Evolutionary conservation across 2,329 filamentous ascomycete genomes (phyloP).

Genomic region (Coleophoma cylindrospora): DNA sequence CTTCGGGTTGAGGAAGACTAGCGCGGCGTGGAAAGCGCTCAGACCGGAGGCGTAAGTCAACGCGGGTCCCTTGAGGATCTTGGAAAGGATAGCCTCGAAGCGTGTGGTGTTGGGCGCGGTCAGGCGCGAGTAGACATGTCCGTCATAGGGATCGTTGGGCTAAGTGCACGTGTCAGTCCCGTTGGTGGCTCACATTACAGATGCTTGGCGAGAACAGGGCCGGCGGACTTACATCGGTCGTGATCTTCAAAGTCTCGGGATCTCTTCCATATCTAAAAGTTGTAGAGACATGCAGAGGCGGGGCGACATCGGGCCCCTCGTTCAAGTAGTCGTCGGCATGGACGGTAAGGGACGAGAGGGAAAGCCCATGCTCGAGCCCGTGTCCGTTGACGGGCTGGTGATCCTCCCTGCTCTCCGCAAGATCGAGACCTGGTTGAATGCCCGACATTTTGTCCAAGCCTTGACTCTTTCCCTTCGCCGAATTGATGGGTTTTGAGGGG

Average conservation of each 20-base stretch:
- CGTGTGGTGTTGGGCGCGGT: slow-evolving; percentile 76
- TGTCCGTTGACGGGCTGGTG: slow-evolving; percentile 3
- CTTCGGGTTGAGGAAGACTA: slow-evolving; percentile 79
- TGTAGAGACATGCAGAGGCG: slow-evolving; percentile 84
- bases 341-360: slow-evolving; percentile 66
- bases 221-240: slow-evolving; percentile 48
- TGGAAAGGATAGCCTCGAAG: slow-evolving; percentile 75
- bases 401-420: slow-evolving; percentile 9
- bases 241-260: slow-evolving; percentile 55
- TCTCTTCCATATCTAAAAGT: slow-evolving; percentile 79
- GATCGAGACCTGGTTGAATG: slow-evolving; percentile 5
- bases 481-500: no score
- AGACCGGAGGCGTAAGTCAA: slow-evolving; percentile 83
- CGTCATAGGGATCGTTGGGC: slow-evolving; percentile 48
- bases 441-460: no score
- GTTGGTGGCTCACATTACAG: no score
- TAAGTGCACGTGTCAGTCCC: slow-evolving; percentile 16
- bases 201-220: slow-evolving; percentile 13
- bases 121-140: slow-evolving; percentile 80
- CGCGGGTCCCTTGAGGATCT: slow-evolving; percentile 63
- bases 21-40: slow-evolving; percentile 79
- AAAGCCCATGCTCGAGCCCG: slow-evolving; percentile 27
- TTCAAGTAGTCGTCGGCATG: slow-evolving; percentile 80
- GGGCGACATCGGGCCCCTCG: slow-evolving; percentile 72
- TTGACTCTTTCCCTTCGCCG: no score